Base-by-base conservation (phyloP, 2,329 filamentous ascomycete species). In the Paracamarosporium sp. region DNA sequence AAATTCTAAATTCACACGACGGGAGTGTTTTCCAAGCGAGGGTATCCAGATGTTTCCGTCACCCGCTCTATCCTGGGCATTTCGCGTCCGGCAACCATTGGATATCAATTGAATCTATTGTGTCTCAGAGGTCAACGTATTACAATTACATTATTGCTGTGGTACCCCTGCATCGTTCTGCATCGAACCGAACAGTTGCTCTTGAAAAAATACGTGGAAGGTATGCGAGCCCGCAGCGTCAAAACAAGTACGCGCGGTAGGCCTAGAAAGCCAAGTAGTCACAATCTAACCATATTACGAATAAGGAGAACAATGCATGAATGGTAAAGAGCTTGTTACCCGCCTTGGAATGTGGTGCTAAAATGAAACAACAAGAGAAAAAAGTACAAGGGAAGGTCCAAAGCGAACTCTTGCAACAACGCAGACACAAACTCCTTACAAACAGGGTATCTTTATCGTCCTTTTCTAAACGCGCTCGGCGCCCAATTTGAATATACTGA, bases 361-460 rank as follows among this genome's bases (percentile, higher is more conserved):
- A 27, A 47, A 38, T 36, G 52, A 22, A 28, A 22, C 33, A 17
- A 36, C 28, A 36, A 50, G 24, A 22, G 13, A 50, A 20, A 38
- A 43, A 17, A 38, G n/a, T 41, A 50, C 33, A 48, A 45, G 28
- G 36, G 40, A 28, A 48, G 48, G 22, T 43, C 33, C 30, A 40
- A 59, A 53, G 33, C 30, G 11, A 30, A 24, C 25, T 51, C 22
- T 40, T n/a, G 22, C 36, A 41, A 30, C 48, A 31, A 44, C 17
- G 17, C 33, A n/a, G 27, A 53, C 9, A 17, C 24, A 51, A 43
- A 51, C 27, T 51, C 48, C 58, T 54, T 30, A 22, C 45, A 33
- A 48, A 48, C 45, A 62, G 67, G 67, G 67, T 70, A 70, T 69
- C 67, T 50, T 22, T 65, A 53, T 68, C 59, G 60, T 56, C 55